Base-by-base conservation (phyloP, 495 filamentous ascomycete genomes). In the Daldinia bambusicola region DNA sequence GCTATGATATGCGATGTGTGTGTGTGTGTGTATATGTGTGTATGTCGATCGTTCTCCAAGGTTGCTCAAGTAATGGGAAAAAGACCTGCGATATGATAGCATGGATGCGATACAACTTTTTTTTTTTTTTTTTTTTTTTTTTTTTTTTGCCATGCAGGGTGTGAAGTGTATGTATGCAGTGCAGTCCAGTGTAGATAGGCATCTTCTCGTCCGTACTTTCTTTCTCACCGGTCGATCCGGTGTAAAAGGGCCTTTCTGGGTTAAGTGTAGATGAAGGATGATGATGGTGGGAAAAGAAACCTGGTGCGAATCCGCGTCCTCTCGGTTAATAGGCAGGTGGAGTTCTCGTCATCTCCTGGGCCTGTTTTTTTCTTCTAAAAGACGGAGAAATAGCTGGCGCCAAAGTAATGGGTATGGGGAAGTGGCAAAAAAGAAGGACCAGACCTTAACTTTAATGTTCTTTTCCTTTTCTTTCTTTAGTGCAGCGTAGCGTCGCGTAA, bases 161-260 rank as follows among this genome's bases (percentile, higher is more conserved):
- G 26, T 26, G 26, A 1, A 26, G 26, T 3, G 3, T 3, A 26
- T 26, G 26, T 26, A 26, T 26, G 26, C 26, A 26, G 26, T 26
- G 26, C 3, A 26, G 26, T 26, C 1, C 3, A 26, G 26, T 26
- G 26, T 1, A 10, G 34, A 36, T 36, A 36, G 34, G 34, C 34
- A 2, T 36, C 34, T 36, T 10, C 34, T 36, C 34, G 34, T 10
- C 34, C 9, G 14, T 61, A 40, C 14, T 52, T 18, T 13, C 30
- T 62, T 26, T 37, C 20, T 12, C 53, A 51, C 64, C 65, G 65
- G 65, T 31, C 61, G 31, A 60, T 56, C 41, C 70, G 61, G 61
- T 55, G 37, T 63, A 22, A 32, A 48, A 34, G 30, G 22, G 12
- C 50, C 50, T 34, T 52, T 32, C 14, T 34, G 67, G 67, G 67